A percentile compares a stretch with the other conserved stretches of the same genome.
Conservation (phyloP, 176 grass and related monocot species). For the Neostapfia colusana region DNA sequence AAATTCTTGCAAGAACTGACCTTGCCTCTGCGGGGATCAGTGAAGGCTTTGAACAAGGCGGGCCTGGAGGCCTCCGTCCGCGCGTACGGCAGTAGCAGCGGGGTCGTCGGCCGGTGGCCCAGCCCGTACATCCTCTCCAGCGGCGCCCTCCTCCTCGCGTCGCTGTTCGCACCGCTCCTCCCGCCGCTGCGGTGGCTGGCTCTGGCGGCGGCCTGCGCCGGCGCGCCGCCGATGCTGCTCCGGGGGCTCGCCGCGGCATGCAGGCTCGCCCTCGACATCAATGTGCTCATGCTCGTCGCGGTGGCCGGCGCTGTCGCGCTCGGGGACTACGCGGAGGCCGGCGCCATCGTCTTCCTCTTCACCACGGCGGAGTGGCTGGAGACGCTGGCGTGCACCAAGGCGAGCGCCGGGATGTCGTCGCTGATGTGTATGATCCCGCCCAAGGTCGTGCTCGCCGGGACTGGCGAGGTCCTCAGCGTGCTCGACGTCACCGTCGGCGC, state of each 20-base stretch:
- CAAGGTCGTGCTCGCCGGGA: slow-evolving; percentile 50
- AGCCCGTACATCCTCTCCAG: slow-evolving; percentile 50
- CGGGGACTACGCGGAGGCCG: slow-evolving; percentile 60
- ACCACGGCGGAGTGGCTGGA: slow-evolving; percentile 77
- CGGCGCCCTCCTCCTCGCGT: slow-evolving; percentile 55
- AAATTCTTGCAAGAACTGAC: neutral
- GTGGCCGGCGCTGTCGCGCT: slow-evolving; percentile 54
- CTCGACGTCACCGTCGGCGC: slow-evolving; percentile 33
- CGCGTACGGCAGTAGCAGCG: slow-evolving; percentile 38
- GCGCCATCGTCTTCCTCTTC: slow-evolving; percentile 79
- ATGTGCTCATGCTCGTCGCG: slow-evolving; percentile 61
- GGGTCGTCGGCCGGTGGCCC: slow-evolving; percentile 48
- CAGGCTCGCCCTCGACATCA: slow-evolving; percentile 62
- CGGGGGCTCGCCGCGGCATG: slow-evolving; percentile 24
- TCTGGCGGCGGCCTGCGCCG: slow-evolving; percentile 38
- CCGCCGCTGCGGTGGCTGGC: slow-evolving; percentile 60
- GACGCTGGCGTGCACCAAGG: slow-evolving; percentile 57
- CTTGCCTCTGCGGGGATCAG: slow-evolving; percentile 8
- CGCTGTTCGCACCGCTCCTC: slow-evolving; percentile 43
- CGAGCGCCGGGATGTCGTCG: slow-evolving; percentile 54
- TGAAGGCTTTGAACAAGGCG: slow-evolving; percentile 58
- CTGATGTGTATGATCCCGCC: slow-evolving; percentile 57
- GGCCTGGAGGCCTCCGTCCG: slow-evolving; percentile 63
- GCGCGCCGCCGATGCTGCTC: slow-evolving; percentile 55
- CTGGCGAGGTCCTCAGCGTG: slow-evolving; percentile 40